Base-by-base conservation (phyloP, 176 grass and related monocot genomes). In the Eleusine coracana region DNA sequence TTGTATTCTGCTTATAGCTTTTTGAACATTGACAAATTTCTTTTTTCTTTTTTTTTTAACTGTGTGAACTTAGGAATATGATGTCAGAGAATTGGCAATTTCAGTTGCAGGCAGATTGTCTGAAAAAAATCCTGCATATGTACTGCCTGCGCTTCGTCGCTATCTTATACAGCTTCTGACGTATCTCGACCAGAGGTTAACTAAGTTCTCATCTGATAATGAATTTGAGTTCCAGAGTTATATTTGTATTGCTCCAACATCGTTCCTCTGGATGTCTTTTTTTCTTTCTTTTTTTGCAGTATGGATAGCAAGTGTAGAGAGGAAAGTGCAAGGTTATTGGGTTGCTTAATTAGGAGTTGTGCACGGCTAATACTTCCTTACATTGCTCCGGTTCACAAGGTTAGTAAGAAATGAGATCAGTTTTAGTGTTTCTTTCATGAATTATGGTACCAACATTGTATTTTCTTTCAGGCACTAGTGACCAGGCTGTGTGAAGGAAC, bases 111-210 rank as follows among this genome's bases (percentile, higher is more conserved):
- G 96, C 66, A 91, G 96, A 88, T 87, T 98, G 75, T 98, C 96
- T 83, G 96, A 98, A 90, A 98, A 93, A 74, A 98, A 98, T 74
- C 96, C 96, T 71, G 96, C 96, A 79, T 98, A 98, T 86, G 93
- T 98, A 81, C 82, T 98, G 65, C 96, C 96, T 68, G 92, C 96
- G 41, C 93, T 98, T 91, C 96, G 96, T 68, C 96, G 93, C 80
- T 94, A 95, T 86, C 93, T 98, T 40, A 98, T 95, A 75, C 93
- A 98, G 68, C 80, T 98, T 89, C 85, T 98, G 54, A 98, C 87
- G 39, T 93, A 95, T 90, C 93, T 98, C 40, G 96, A 95, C 58
- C 92, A 95, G 91, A 98, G 96, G 96, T 98, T 61, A 69, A 63
- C 9, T 20, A 48, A 41, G 27, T 59, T 80, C 83, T 28, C 27